Evolutionary conservation across 2,329 filamentous ascomycete species (phyloP).

Genomic region (Fusarium ambrosium): DNA sequence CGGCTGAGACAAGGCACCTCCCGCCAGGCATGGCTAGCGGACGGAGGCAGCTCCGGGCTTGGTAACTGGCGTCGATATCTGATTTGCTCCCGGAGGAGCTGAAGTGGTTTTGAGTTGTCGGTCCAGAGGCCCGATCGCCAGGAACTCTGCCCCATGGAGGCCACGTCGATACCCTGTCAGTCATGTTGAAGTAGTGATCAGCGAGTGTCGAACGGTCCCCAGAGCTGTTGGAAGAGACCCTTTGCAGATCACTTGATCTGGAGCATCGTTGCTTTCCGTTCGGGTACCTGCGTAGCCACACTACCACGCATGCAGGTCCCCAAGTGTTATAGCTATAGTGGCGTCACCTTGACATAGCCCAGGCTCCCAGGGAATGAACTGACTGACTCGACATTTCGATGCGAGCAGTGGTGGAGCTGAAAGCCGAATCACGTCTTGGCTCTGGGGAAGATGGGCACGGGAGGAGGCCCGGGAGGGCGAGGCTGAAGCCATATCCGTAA

Average conservation of each 20-base stretch:
- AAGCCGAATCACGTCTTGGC: slow-evolving; percentile 3
- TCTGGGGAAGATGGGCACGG: not conserved
- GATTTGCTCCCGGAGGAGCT: not conserved
- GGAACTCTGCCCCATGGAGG: slow-evolving; percentile 12
- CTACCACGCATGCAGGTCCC: not conserved
- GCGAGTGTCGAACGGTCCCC: not conserved
- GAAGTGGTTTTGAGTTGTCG: slow-evolving; percentile 22
- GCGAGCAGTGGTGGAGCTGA: slow-evolving; percentile 8
- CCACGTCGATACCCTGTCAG: not conserved
- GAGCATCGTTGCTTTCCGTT: slow-evolving; percentile 9
- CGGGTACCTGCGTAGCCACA: slow-evolving; percentile 11
- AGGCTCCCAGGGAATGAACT: slow-evolving; percentile 27
- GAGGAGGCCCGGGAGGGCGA: not conserved
- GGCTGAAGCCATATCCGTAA: slow-evolving; percentile 27
- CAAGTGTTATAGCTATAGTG: not conserved
- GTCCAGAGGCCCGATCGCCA: slow-evolving; percentile 20
- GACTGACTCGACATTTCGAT: slow-evolving; percentile 28
- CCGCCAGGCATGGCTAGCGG: not conserved
- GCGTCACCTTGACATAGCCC: slow-evolving; percentile 3
- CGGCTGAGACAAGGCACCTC: slow-evolving; percentile 16
- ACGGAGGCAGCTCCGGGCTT: not conserved
- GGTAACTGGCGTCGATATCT: not conserved
- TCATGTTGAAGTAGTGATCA: slow-evolving; percentile 11
- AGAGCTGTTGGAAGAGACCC: not conserved
- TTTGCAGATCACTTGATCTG: slow-evolving; percentile 23